A percentile compares a stretch with the other conserved stretches of the same genome.
These are phyloP conservation scores for Pythium diclinum DNA, from an alignment of 352 stramenopile genomes.

Conservation along the genomic window DNA sequence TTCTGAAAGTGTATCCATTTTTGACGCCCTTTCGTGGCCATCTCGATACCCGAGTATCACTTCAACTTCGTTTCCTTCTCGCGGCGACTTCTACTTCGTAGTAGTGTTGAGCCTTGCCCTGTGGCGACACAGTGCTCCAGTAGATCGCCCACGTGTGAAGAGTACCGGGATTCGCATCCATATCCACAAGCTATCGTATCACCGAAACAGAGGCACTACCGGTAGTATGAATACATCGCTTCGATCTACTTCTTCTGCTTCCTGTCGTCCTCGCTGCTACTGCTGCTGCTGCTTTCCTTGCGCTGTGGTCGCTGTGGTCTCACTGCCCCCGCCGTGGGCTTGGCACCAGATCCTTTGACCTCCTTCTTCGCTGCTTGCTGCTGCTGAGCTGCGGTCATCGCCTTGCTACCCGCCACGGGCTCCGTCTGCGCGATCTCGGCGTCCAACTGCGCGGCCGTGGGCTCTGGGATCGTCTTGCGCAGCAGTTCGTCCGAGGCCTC, in stretches of 20 bases:
- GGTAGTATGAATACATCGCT: too few relatives aligned
- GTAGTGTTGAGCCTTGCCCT: too few relatives aligned
- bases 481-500: not conserved
- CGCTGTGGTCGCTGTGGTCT: not conserved
- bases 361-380: not conserved
- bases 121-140: too few relatives aligned
- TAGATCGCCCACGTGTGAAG: too few relatives aligned
- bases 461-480: not conserved
- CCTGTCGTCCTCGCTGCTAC: not conserved
- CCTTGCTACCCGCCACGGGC: not conserved
- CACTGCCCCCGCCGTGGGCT: not conserved
- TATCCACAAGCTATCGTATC: too few relatives aligned
- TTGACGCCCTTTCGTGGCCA: not conserved
- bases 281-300: not conserved
- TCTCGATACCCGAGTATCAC: too few relatives aligned
- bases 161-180: too few relatives aligned
- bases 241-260: not conserved
- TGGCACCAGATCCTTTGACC: not conserved
- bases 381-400: not conserved
- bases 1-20: not conserved
- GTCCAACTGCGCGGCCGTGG: not conserved
- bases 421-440: not conserved
- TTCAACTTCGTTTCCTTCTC: too few relatives aligned
- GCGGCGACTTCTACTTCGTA: too few relatives aligned
- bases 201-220: too few relatives aligned